Conservation (phyloP, 306 rosid genomes). For the Castanopsis chinensis region DNA sequence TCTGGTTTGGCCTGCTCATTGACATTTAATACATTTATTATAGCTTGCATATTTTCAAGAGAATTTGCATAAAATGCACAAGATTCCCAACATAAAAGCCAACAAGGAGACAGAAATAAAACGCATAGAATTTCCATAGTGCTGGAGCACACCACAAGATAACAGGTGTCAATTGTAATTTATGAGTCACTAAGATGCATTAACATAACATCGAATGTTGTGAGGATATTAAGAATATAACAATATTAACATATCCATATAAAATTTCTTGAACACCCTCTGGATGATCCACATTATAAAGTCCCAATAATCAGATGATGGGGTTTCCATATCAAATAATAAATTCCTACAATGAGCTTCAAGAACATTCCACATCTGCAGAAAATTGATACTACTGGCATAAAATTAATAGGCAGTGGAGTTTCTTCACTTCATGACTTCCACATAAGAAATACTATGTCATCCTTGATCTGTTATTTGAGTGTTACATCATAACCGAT, state of each 20-base stretch:
- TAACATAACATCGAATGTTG: too few relatives aligned
- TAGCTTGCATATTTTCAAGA: not conserved
- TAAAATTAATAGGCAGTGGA: not conserved
- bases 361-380: not conserved
- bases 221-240: too few relatives aligned
- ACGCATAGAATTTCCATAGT: too few relatives aligned
- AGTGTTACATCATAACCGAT: too few relatives aligned
- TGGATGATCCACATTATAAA: not conserved
- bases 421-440: not conserved
- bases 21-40: constrained; percentile 2
- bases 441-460: too few relatives aligned
- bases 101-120: too few relatives aligned
- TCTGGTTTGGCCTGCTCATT: constrained; percentile 65
- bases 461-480: too few relatives aligned
- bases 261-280: not conserved
- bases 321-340: too few relatives aligned
- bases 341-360: not conserved
- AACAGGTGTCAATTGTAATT: too few relatives aligned
- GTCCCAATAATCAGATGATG: not conserved
- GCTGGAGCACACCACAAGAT: too few relatives aligned
- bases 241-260: too few relatives aligned
- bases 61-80: not conserved
- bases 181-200: too few relatives aligned
- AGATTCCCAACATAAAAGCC: not conserved
- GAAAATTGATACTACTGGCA: not conserved